These are phyloP conservation scores for Fusarium stilboides DNA, from an alignment of 2,329 filamentous ascomycete genomes.

Conservation along the genomic window DNA sequence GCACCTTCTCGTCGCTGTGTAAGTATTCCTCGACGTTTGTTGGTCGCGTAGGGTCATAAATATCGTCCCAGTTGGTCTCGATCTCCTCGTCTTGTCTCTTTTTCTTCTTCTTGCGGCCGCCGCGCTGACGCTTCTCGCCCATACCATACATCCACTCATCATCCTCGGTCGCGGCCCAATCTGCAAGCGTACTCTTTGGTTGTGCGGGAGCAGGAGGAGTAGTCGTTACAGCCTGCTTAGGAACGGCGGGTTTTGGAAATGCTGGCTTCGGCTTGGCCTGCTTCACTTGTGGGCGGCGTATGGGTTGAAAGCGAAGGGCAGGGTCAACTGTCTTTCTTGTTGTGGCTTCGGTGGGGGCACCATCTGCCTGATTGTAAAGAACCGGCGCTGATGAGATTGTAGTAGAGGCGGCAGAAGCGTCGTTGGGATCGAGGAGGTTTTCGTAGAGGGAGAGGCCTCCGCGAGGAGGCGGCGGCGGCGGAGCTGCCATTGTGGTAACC, in stretches of 20 bases:
- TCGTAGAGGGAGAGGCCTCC: conserved; percentile 83
- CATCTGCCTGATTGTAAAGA: conserved; percentile 73
- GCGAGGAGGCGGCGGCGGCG: conserved; percentile 56
- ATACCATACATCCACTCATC: conserved; percentile 82
- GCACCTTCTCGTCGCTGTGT: conserved; percentile 85
- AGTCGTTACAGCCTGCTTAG: conserved; percentile 54
- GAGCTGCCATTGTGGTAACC: conserved; percentile 49
- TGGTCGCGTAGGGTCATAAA: conserved; percentile 87
- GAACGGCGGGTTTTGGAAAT: conserved; percentile 63
- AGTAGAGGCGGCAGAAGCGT: conserved; percentile 61
- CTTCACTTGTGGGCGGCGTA: conserved; percentile 79
- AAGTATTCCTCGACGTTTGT: conserved; percentile 90
- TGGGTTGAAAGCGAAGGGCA: conserved; percentile 88
- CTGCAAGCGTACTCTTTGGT: conserved; percentile 79
- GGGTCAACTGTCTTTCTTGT: conserved; percentile 73
- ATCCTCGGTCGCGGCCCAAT: conserved; percentile 84
- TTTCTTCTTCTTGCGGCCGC: conserved; percentile 84
- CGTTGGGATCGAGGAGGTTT: conserved; percentile 79
- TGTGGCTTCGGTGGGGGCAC: conserved; percentile 59
- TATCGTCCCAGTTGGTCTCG: conserved; percentile 89
- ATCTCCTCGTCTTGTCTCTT: conserved; percentile 67
- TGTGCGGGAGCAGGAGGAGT: conserved; percentile 56
- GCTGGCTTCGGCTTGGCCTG: conserved; percentile 72
- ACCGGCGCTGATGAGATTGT: conserved; percentile 86
- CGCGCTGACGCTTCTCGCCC: conserved; percentile 78